These are phyloP conservation scores for Malus sieversii DNA, from an alignment of 306 rosid species.

Conservation along the genomic window DNA sequence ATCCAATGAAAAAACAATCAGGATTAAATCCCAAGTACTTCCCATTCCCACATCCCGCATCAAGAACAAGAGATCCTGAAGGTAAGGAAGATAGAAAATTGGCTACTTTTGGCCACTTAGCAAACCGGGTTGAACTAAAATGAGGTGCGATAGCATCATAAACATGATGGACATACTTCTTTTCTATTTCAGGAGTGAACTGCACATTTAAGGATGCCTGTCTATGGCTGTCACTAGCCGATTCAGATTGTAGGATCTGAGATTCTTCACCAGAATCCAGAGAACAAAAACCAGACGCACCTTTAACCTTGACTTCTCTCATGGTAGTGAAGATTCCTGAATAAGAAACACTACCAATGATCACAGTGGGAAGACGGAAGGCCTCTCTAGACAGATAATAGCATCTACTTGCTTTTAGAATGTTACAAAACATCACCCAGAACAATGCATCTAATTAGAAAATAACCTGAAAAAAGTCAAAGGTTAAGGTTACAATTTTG, in stretches of 20 bases:
- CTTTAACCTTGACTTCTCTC: slow-evolving; percentile 47
- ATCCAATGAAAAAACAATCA: slow-evolving; percentile 66
- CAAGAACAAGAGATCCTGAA: slow-evolving; percentile 69
- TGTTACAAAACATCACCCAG: slow-evolving; percentile 25
- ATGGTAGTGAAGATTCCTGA: slow-evolving; percentile 32
- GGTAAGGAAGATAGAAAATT: slow-evolving; percentile 61
- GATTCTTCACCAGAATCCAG: slow-evolving; percentile 30
- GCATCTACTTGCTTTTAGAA: slow-evolving; percentile 28
- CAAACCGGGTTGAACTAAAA: slow-evolving; percentile 78
- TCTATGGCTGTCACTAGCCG: slow-evolving; percentile 14
- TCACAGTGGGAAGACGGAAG: slow-evolving; percentile 20
- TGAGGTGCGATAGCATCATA: slow-evolving; percentile 96
- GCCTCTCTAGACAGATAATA: slow-evolving; percentile 2
- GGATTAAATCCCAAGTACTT: slow-evolving; percentile 64
- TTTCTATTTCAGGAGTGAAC: slow-evolving; percentile 85
- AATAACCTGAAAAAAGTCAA: slow-evolving; percentile 20
- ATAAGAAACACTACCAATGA: slow-evolving; percentile 9
- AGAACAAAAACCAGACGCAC: slow-evolving; percentile 24
- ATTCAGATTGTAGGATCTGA: slow-evolving; percentile 21
- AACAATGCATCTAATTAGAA: slow-evolving; percentile 8
- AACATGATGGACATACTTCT: slow-evolving; percentile 76
- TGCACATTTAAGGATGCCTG: slow-evolving; percentile 34
- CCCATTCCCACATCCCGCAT: slow-evolving; percentile 96
- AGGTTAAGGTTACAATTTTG: not conserved
- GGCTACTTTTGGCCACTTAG: slow-evolving; percentile 96